Base-by-base conservation (phyloP, 768 basidiomycete genomes). In the Cystobasidiopsis lactophilus region DNA sequence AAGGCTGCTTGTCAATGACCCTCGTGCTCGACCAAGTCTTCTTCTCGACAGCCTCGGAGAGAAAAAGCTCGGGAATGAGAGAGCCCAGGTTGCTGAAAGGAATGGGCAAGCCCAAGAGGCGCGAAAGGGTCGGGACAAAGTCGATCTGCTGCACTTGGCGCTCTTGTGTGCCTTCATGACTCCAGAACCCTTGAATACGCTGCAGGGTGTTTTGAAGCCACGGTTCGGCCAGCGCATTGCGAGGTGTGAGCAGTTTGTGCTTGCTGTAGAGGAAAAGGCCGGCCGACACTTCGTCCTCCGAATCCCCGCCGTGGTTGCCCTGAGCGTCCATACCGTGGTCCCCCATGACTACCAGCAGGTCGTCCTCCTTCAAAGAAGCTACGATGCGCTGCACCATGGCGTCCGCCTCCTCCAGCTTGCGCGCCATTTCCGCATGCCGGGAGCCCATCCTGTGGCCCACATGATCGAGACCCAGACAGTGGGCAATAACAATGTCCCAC, bases 301-400 rank as follows among this genome's bases (percentile, higher is more conserved):
- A 79, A 60, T 95, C 93, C 1, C 93, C 91, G 0, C 93, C 93
- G 59, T 96, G 91, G 60, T 98, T 89, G 1, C 93, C 93, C 21
- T 80, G 74, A 38, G 75, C 71, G 61, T 95, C 88, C 93, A 98
- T 96, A 0, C 93, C 93, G 61, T 96, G 93, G 64, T 98, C 91
- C 1, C 93, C 93, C 1, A 96, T 70, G 1, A 98, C 74, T 51
- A 98, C 76, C 4, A 98, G 73, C 0, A 98, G 70, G 0, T 93
- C 96, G 47, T 91, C 81, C 51, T 93, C 80, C 46, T 66, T 62
- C 53, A 93, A 64, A 16, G 71, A 58, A 0, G 76, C 73, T 4
- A 96, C 83, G 3, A 91, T 78, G 5, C 75, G 71, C 13, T 66
- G 64, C 2, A 98, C 68, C 0, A 93, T 78, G 27, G 71, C 64